Percentiles rank a stretch among this genome's conserved stretches.
These are phyloP conservation scores for Mycena amicta DNA, from an alignment of 768 basidiomycete species.

Conservation along the genomic window DNA sequence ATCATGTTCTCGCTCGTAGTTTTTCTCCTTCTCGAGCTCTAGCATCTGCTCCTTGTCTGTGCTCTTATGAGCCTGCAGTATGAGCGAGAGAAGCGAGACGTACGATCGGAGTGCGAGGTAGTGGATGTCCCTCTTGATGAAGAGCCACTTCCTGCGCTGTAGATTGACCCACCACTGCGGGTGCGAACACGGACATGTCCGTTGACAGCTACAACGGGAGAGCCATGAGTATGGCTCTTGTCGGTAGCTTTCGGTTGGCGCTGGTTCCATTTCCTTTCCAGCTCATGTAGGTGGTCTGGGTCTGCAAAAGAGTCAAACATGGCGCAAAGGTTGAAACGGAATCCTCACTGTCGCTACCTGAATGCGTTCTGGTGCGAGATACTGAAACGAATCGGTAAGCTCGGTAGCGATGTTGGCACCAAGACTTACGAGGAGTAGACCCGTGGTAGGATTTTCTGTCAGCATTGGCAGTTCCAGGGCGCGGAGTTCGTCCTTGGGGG, in stretches of 20 bases:
- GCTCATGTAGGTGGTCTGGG: constrained; percentile 3
- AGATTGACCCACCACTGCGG: constrained; percentile 43
- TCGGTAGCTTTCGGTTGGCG: neutral
- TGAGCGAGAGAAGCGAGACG: too few relatives aligned
- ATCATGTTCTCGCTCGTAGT: constrained; percentile 51
- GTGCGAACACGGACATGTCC: constrained; percentile 2
- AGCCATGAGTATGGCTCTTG: neutral
- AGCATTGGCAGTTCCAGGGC: neutral
- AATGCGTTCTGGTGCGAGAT: neutral
- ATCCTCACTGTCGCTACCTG: neutral
- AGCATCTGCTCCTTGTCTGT: constrained; percentile 48
- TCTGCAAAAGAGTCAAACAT: neutral
- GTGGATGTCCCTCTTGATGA: constrained; percentile 48
- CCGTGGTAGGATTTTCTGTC: neutral
- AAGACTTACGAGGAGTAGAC: neutral
- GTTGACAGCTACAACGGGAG: neutral
- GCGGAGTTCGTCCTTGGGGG: constrained; percentile 4
- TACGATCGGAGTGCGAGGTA: constrained; percentile 56
- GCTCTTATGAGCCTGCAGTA: constrained; percentile 1
- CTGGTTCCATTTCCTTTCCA: constrained; percentile 3
- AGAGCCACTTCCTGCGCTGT: constrained; percentile 42
- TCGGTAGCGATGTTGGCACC: neutral
- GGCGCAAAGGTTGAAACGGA: neutral
- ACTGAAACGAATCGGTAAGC: neutral
- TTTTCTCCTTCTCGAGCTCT: constrained; percentile 47